Conservation (phyloP, 73 alveolate genomes). For the Uronychia setigera region DNA sequence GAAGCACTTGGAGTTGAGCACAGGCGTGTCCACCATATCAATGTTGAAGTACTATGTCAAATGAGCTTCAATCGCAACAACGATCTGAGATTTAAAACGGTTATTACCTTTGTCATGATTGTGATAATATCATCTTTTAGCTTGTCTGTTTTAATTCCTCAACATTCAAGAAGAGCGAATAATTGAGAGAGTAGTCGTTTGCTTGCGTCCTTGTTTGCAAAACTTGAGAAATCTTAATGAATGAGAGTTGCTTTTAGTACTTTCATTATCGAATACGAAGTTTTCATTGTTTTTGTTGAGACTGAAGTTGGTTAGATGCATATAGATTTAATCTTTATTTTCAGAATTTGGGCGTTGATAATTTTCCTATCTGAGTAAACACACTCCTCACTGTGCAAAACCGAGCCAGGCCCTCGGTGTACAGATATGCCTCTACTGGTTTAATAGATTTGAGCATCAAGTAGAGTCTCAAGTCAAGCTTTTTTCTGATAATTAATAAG, state of each 20-base stretch:
- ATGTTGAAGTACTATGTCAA: neutral
- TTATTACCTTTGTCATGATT: neutral
- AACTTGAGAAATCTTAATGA: neutral
- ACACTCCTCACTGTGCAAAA: slow-evolving; percentile 68
- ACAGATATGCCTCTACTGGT: slow-evolving; percentile 85
- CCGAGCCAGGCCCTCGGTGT: slow-evolving; percentile 95
- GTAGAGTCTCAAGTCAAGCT: slow-evolving; percentile 89
- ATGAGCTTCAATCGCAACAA: neutral
- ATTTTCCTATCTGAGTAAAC: slow-evolving; percentile 21
- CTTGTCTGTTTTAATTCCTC: neutral
- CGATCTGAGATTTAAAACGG: neutral
- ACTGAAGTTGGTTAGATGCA: slow-evolving; percentile 91
- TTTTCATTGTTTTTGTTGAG: slow-evolving; percentile 70
- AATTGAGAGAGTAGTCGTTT: neutral
- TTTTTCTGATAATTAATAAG: slow-evolving; percentile 60
- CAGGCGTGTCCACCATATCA: neutral
- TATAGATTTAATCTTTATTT: slow-evolving; percentile 69
- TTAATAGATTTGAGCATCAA: slow-evolving; percentile 91
- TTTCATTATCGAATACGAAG: neutral
- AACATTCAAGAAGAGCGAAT: neutral
- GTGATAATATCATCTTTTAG: neutral
- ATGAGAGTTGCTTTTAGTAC: neutral
- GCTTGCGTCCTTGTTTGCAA: neutral
- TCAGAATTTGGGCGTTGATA: slow-evolving; percentile 76
- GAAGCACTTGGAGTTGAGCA: neutral